Conservation (phyloP, 1,284 basidiomycete genomes). For the Apiotrichum siamense region DNA sequence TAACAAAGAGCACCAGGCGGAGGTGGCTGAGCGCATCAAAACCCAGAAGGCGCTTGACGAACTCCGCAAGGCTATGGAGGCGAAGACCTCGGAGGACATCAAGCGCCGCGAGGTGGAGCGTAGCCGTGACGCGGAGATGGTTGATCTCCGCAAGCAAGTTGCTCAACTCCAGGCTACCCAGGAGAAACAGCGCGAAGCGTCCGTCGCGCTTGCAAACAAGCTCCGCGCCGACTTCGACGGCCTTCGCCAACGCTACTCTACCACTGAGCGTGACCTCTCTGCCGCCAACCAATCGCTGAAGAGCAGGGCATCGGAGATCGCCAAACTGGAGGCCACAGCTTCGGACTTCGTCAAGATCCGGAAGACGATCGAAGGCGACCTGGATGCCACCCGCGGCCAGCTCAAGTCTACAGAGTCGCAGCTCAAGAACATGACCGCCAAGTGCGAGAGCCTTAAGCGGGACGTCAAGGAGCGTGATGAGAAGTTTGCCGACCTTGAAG, state of each 20-base stretch:
- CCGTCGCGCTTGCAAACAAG: conserved; percentile 35
- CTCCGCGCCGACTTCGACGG: conserved; percentile 47
- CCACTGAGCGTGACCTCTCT: conserved; percentile 52
- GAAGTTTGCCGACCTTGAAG: conserved; percentile 79
- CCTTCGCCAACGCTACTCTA: conserved; percentile 52
- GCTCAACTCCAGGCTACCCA: conserved; percentile 30
- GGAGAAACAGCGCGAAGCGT: conserved; percentile 31
- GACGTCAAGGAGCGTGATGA: conserved; percentile 54
- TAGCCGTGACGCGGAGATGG: conserved; percentile 78
- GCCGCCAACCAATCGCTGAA: conserved; percentile 52
- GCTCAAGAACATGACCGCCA: conserved; percentile 53
- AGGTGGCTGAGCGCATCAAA: conserved; percentile 54
- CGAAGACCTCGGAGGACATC: conserved; percentile 79
- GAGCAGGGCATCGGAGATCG: conserved; percentile 52
- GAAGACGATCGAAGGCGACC: conserved; percentile 56
- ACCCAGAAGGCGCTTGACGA: conserved; percentile 81
- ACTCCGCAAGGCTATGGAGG: conserved; percentile 69
- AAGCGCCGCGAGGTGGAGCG: conserved; percentile 77
- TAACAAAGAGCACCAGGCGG: conserved; percentile 58
- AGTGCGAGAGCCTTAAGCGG: conserved; percentile 54
- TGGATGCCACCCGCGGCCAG: conserved; percentile 64
- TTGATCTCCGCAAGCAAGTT: conserved; percentile 64
- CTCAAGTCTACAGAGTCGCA: conserved; percentile 65
- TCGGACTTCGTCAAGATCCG: conserved; percentile 65
- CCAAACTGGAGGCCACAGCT: conserved; percentile 55